A percentile compares a stretch with the other conserved stretches of the same genome.
Evolutionary conservation across 2,329 filamentous ascomycete genomes (phyloP).

Genomic region (Colletotrichum lentis): DNA sequence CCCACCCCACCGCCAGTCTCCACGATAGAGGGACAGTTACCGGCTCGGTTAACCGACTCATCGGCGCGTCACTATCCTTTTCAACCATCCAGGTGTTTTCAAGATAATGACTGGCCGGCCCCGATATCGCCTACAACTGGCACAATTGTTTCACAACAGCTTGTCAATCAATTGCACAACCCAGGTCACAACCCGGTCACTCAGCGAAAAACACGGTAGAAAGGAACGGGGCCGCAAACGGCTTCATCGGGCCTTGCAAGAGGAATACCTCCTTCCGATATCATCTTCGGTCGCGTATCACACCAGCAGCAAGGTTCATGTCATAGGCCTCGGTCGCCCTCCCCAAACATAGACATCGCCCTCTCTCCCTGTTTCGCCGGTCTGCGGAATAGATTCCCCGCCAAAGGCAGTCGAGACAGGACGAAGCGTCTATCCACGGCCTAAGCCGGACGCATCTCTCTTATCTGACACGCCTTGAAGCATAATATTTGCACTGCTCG

Average conservation of each 20-base stretch:
- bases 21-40: conserved; percentile 9
- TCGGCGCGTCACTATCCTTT: conserved; percentile 11
- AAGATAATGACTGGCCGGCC: conserved; percentile 3
- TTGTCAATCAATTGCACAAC: conserved; percentile 5
- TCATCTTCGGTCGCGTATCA: conserved; percentile 8
- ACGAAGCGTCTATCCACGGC: conserved; percentile 35
- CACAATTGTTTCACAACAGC: conserved; percentile 21
- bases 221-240: conserved; percentile 16
- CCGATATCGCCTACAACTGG: conserved; percentile 9
- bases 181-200: conserved; percentile 16
- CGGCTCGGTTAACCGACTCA: conserved; percentile 15
- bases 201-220: not conserved
- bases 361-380: conserved; percentile 27
- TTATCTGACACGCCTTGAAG: conserved; percentile 37
- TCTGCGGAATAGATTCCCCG: conserved; percentile 31
- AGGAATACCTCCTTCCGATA: not conserved
- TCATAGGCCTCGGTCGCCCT: conserved; percentile 4
- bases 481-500: conserved; percentile 17
- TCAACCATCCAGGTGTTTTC: conserved; percentile 27
- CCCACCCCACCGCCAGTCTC: conserved; percentile 18
- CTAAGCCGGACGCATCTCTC: conserved; percentile 16
- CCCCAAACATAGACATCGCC: conserved; percentile 17
- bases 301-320: conserved; percentile 17
- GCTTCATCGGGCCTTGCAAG: not conserved
- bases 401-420: conserved; percentile 30